phyloP scores from a whole-genome alignment of 805 yeast genomes.

The Starmerella bombi region DNA sequence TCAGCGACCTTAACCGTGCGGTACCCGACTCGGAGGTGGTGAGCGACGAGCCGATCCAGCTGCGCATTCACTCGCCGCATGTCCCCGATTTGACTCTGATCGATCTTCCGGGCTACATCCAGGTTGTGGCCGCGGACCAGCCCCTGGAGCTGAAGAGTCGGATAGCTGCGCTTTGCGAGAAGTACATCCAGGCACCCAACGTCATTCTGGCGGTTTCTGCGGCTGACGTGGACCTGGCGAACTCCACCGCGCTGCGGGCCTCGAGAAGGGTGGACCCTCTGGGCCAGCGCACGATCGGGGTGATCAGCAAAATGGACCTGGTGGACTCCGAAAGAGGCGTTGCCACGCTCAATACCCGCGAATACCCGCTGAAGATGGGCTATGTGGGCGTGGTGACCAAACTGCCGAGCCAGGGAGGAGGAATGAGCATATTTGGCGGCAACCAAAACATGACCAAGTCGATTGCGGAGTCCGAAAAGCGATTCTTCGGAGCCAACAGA shows the following conservation, averaged over 20 bases:
- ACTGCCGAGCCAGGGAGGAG: constrained; percentile 36
- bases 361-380: constrained; percentile 89
- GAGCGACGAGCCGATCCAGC: constrained; percentile 85
- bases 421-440: constrained; percentile 19
- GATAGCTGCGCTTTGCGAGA: constrained; percentile 68
- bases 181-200: constrained; percentile 80
- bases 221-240: constrained; percentile 96
- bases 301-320: constrained; percentile 82
- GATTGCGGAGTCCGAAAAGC: constrained; percentile 35
- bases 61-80: constrained; percentile 75
- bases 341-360: constrained; percentile 53
- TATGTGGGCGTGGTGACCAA: constrained; percentile 96
- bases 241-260: constrained; percentile 86
- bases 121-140: constrained; percentile 92
- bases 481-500: constrained; percentile 49
- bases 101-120: constrained; percentile 95
- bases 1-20: constrained; percentile 80
- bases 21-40: constrained; percentile 79
- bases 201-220: constrained; percentile 91
- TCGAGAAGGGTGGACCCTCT: constrained; percentile 79
- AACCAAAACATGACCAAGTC: constrained; percentile 37
- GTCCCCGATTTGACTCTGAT: constrained; percentile 90
- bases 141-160: constrained; percentile 70
- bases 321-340: constrained; percentile 67
- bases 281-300: constrained; percentile 94